phyloP scores from a whole-genome alignment of 805 yeast genomes.

The Kazachstania viticola region DNA sequence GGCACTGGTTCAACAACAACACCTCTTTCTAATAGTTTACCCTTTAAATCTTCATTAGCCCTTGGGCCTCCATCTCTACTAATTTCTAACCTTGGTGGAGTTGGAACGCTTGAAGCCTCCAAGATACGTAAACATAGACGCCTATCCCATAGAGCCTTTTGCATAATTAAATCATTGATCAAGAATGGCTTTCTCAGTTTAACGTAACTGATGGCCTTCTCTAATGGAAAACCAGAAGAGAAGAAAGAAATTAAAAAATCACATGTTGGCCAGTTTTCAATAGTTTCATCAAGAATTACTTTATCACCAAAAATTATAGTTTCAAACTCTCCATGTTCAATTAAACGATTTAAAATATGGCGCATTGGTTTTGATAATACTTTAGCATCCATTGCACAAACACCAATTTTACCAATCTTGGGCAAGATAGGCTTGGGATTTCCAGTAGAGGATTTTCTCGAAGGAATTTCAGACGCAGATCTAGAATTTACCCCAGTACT shows the following conservation, averaged over 20 bases:
- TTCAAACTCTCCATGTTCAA: conserved; percentile 91
- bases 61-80: conserved; percentile 96
- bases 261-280: conserved; percentile 98
- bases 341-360: conserved; percentile 73
- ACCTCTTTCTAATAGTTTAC: conserved; percentile 49
- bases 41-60: conserved; percentile 55
- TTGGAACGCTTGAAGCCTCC: conserved; percentile 74
- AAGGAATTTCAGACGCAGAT: conserved; percentile 14
- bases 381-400: conserved; percentile 97
- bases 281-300: conserved; percentile 81
- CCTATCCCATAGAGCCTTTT: conserved; percentile 95
- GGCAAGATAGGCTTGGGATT: conserved; percentile 36
- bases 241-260: conserved; percentile 89
- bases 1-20: conserved; percentile 33
- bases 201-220: conserved; percentile 86
- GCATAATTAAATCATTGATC: conserved; percentile 82
- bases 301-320: conserved; percentile 96
- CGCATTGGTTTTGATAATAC: conserved; percentile 94
- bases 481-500: background rate
- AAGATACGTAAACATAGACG: conserved; percentile 71
- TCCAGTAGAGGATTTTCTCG: conserved; percentile 21
- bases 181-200: conserved; percentile 81
- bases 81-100: conserved; percentile 80
- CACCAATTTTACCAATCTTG: conserved; percentile 87
- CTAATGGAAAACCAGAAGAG: conserved; percentile 92